These are phyloP conservation scores for Globisporangium abappressorium DNA, from an alignment of 352 stramenopile genomes.

Conservation along the genomic window DNA sequence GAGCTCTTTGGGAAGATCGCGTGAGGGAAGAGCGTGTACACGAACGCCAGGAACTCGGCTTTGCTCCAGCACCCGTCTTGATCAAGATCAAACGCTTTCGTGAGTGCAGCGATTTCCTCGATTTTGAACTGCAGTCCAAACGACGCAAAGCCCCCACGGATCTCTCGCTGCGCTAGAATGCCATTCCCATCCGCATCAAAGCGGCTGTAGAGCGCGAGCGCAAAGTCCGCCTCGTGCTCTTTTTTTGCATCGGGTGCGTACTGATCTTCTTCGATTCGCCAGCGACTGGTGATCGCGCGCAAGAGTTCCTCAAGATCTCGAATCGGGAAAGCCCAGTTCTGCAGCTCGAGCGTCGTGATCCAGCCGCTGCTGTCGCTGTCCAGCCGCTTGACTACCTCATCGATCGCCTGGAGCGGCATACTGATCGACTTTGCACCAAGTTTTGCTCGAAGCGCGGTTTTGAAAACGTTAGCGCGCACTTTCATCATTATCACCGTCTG, in stretches of 20 bases:
- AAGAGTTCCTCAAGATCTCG: constrained; percentile 67
- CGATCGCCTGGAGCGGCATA: constrained; percentile 26
- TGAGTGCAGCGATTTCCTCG: constrained; percentile 38
- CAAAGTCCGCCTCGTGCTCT: constrained; percentile 16
- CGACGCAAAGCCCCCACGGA: constrained; percentile 40
- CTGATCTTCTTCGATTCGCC: constrained; percentile 20
- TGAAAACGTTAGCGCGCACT: constrained; percentile 57
- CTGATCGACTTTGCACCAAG: constrained; percentile 11
- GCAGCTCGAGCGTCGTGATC: constrained; percentile 61
- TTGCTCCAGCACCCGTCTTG: constrained; percentile 50
- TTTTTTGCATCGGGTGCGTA: background rate
- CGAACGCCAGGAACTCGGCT: constrained; percentile 45
- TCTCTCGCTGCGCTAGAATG: constrained; percentile 47
- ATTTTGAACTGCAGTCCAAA: constrained; percentile 40
- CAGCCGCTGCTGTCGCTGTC: constrained; percentile 62
- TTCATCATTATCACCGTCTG: constrained; percentile 36
- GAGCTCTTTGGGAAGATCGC: background rate
- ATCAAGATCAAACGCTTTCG: constrained; percentile 58
- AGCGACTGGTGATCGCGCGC: constrained; percentile 31
- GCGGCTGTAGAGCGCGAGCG: constrained; percentile 31
- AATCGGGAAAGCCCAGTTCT: constrained; percentile 44
- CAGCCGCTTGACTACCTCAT: constrained; percentile 37
- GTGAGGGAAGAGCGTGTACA: constrained; percentile 34
- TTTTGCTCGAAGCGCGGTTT: constrained; percentile 37
- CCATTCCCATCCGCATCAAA: constrained; percentile 68